A percentile compares a stretch with the other conserved stretches of the same genome.
These are phyloP conservation scores for Naganishia onofrii DNA, from an alignment of 768 basidiomycete species.

Conservation along the genomic window DNA sequence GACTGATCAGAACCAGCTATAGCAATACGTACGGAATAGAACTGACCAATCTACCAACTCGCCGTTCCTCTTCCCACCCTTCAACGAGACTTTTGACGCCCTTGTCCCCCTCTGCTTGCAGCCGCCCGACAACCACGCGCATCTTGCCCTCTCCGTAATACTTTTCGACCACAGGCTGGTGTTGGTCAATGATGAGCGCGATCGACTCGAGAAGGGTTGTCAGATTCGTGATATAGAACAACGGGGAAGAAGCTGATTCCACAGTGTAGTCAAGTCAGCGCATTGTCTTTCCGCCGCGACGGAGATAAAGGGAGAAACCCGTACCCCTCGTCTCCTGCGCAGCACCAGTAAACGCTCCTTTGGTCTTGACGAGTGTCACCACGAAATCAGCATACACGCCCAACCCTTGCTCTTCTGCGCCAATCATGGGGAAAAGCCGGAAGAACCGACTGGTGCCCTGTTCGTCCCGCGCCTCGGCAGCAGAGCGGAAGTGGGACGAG, in stretches of 20 bases:
- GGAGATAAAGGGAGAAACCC: neutral
- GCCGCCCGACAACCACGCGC: constrained; percentile 66
- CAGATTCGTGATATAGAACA: constrained; percentile 84
- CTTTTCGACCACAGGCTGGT: constrained; percentile 95
- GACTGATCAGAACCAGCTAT: constrained; percentile 12
- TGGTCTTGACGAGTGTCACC: constrained; percentile 77
- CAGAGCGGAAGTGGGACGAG: constrained; percentile 72
- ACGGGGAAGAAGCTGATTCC: constrained; percentile 74
- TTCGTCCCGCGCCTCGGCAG: constrained; percentile 76
- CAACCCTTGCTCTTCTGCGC: constrained; percentile 84
- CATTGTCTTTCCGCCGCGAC: neutral
- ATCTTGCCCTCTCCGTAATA: constrained; percentile 92
- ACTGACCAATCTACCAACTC: constrained; percentile 61
- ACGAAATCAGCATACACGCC: constrained; percentile 91
- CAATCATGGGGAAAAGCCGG: constrained; percentile 92
- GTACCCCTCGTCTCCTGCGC: neutral
- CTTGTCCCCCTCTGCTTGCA: constrained; percentile 82
- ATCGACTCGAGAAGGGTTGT: constrained; percentile 93
- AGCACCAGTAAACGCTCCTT: constrained; percentile 41
- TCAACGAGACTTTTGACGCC: constrained; percentile 71
- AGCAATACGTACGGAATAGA: neutral
- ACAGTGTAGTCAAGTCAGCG: constrained; percentile 26
- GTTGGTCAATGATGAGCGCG: constrained; percentile 93
- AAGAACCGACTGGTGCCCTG: constrained; percentile 88
- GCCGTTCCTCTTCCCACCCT: constrained; percentile 88